phyloP scores from a whole-genome alignment of 208 protist genomes.

The Acanthamoeba royreba region DNA sequence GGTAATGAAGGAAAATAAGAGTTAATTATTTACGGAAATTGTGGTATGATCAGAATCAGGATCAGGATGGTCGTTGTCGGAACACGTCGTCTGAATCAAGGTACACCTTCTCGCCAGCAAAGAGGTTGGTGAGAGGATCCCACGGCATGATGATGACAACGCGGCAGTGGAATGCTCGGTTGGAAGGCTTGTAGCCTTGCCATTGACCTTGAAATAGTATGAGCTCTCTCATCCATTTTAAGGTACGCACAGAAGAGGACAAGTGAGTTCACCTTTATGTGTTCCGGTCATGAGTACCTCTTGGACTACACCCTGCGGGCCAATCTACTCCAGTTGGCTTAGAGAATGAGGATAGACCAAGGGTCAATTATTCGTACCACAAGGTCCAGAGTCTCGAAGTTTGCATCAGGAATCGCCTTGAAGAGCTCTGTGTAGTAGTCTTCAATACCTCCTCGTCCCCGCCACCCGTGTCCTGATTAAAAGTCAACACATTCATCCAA shows the following conservation, averaged over 20 bases:
- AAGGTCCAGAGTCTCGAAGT: background rate
- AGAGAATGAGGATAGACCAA: background rate
- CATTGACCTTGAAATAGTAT: background rate
- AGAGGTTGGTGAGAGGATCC: background rate
- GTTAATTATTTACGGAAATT: too few relatives aligned
- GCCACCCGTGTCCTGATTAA: background rate
- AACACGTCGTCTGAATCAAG: background rate
- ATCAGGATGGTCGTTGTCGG: background rate
- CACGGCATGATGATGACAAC: background rate
- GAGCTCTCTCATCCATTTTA: too few relatives aligned
- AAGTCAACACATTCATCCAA: background rate
- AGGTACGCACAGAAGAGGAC: too few relatives aligned
- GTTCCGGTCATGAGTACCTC: background rate
- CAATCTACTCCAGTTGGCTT: background rate
- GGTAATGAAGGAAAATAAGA: too few relatives aligned
- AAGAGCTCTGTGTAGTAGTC: background rate
- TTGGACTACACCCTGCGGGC: background rate
- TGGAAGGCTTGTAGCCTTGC: background rate
- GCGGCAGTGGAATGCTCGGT: background rate
- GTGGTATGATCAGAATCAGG: too few relatives aligned
- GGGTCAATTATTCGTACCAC: background rate
- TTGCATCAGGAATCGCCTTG: background rate
- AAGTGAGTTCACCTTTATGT: background rate
- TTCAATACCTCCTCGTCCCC: background rate
- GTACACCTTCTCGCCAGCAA: background rate